phyloP scores from a whole-genome alignment of 1,284 basidiomycete genomes.

The Leccinum solheimii region DNA sequence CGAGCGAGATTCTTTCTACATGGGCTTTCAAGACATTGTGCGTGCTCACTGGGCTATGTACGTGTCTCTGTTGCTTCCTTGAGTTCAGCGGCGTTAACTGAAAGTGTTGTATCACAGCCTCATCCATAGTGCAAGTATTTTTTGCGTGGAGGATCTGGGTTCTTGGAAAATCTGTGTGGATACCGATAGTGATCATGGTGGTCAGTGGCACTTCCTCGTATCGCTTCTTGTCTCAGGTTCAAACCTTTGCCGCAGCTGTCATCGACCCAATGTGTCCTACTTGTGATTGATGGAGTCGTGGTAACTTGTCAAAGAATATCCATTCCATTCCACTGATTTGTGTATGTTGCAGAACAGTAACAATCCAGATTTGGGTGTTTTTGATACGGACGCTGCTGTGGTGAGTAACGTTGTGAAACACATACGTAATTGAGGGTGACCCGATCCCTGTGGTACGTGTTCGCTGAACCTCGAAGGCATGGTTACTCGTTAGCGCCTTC shows the following conservation, averaged over 20 bases:
- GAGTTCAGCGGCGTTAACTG: background rate
- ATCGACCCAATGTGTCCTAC: background rate
- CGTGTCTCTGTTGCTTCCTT: background rate
- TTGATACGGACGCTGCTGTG: constrained; percentile 2
- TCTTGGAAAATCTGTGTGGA: constrained; percentile 5
- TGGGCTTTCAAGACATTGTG: constrained; percentile 7
- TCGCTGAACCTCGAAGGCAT: background rate
- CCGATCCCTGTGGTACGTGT: background rate
- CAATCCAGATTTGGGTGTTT: background rate
- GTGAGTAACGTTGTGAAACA: background rate
- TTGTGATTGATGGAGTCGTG: background rate
- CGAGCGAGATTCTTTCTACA: background rate
- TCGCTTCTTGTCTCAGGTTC: background rate
- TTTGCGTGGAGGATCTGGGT: constrained; percentile 8
- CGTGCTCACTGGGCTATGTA: constrained; percentile 10
- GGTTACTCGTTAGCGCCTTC: constrained; percentile 1
- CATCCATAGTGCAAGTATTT: constrained; percentile 1
- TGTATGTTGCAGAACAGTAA: background rate
- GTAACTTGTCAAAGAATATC: background rate
- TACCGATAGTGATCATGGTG: background rate
- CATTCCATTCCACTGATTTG: background rate
- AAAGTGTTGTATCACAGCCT: background rate
- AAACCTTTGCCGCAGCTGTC: background rate
- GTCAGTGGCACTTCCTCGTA: background rate
- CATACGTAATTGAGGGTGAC: background rate